Percentiles rank a stretch among this genome's conserved stretches.
Evolutionary conservation across 2,329 filamentous ascomycete genomes (phyloP).

Genomic region (Calonectria naviculata): DNA sequence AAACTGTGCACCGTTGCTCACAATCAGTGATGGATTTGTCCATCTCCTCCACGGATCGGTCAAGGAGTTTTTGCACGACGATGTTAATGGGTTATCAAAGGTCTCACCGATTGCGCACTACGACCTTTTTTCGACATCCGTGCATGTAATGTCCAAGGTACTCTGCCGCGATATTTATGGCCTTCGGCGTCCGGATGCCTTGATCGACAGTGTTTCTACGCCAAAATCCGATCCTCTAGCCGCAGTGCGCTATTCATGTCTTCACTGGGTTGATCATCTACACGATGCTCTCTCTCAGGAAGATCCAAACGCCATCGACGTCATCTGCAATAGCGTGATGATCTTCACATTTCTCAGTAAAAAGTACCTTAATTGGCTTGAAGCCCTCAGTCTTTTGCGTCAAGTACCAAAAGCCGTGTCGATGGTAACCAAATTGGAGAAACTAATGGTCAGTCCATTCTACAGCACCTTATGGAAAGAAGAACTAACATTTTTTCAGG

Average conservation of each 20-base stretch:
- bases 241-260: constrained; percentile 29
- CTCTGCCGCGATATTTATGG: constrained; percentile 51
- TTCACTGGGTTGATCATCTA: constrained; percentile 37
- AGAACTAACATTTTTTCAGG: neutral
- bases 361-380: constrained; percentile 53
- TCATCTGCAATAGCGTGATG: neutral
- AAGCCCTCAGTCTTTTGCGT: constrained; percentile 51
- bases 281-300: neutral
- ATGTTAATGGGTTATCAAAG: constrained; percentile 36
- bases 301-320: neutral
- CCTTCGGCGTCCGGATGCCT: constrained; percentile 32
- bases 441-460: neutral
- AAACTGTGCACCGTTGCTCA: constrained; percentile 53
- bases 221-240: constrained; percentile 27
- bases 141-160: constrained; percentile 42
- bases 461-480: neutral
- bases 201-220: constrained; percentile 9
- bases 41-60: constrained; percentile 56
- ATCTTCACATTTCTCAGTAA: neutral
- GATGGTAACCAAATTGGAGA: neutral
- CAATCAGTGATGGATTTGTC: constrained; percentile 40
- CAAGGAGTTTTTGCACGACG: constrained; percentile 51
- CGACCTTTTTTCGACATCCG: constrained; percentile 47
- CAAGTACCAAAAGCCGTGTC: constrained; percentile 8
- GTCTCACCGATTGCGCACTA: constrained; percentile 37